These are phyloP conservation scores for Trichoderma oligosporum DNA, from an alignment of 2,329 filamentous ascomycete genomes.

Conservation along the genomic window DNA sequence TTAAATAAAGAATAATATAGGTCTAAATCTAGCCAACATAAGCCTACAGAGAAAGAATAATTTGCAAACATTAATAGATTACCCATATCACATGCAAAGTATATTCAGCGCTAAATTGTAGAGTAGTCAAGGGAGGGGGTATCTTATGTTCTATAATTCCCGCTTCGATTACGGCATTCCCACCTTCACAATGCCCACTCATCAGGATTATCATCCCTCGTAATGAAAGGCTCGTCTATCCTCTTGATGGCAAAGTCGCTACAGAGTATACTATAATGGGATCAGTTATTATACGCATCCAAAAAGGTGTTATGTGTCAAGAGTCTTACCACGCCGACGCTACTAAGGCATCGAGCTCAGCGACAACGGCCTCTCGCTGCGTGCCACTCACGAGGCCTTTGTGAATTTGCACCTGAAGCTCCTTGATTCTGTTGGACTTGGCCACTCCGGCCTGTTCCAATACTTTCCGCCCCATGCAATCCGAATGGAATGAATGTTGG, in stretches of 20 bases:
- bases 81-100: not conserved
- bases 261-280: constrained; percentile 70
- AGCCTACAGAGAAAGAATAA: no score
- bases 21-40: no score
- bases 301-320: not conserved
- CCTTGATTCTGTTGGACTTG: constrained; percentile 74
- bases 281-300: constrained; percentile 10
- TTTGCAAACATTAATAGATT: not conserved
- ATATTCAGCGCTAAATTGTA: not conserved
- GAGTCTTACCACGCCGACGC: constrained; percentile 74
- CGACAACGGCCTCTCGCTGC: constrained; percentile 76
- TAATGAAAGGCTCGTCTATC: constrained; percentile 90
- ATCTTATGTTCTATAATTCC: constrained; percentile 18
- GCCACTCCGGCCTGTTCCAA: constrained; percentile 74
- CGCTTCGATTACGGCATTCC: constrained; percentile 2
- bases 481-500: constrained; percentile 95
- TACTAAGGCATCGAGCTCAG: constrained; percentile 87
- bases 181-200: constrained; percentile 68
- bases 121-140: constrained; percentile 7
- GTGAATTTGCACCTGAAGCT: constrained; percentile 79
- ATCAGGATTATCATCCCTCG: constrained; percentile 63
- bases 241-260: constrained; percentile 92
- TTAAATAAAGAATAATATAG: no score
- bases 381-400: constrained; percentile 66
- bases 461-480: constrained; percentile 84